These are phyloP conservation scores for Ophiostoma quercus DNA, from an alignment of 2,329 filamentous ascomycete species.

Conservation along the genomic window DNA sequence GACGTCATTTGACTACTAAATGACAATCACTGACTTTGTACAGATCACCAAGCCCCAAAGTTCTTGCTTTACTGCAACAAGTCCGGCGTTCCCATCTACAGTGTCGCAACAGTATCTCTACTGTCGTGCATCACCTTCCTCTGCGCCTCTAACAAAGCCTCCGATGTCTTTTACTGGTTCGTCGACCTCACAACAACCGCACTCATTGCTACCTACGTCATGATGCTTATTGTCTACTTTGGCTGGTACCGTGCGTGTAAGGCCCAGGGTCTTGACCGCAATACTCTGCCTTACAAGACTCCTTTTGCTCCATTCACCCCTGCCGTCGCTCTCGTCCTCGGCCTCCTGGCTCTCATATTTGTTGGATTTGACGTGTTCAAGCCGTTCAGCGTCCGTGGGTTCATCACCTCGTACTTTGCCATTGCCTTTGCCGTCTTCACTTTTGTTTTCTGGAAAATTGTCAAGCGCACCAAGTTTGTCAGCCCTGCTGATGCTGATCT, in stretches of 20 bases:
- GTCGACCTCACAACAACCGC: slow-evolving; percentile 42
- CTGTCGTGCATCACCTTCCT: slow-evolving; percentile 36
- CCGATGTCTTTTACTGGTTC: slow-evolving; percentile 40
- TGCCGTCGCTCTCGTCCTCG: slow-evolving; percentile 32
- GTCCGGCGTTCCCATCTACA: slow-evolving; percentile 38
- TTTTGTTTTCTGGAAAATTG: slow-evolving; percentile 58
- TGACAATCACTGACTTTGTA: neutral
- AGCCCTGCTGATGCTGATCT: slow-evolving; percentile 28
- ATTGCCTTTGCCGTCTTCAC: slow-evolving; percentile 48
- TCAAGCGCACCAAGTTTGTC: slow-evolving; percentile 49
- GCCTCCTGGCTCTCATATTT: slow-evolving; percentile 27
- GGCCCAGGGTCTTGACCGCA: slow-evolving; percentile 36
- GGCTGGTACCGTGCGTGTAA: slow-evolving; percentile 37
- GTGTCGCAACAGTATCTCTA: slow-evolving; percentile 36
- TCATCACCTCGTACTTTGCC: slow-evolving; percentile 54
- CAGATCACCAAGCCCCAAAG: slow-evolving; percentile 38
- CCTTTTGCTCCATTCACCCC: slow-evolving; percentile 38
- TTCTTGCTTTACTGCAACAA: slow-evolving; percentile 34
- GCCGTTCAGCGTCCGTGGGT: slow-evolving; percentile 45
- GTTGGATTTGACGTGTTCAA: slow-evolving; percentile 53
- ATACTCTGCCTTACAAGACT: slow-evolving; percentile 38
- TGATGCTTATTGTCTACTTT: slow-evolving; percentile 39
- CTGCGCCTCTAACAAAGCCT: slow-evolving; percentile 36
- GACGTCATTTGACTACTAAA: neutral
- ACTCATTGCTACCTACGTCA: slow-evolving; percentile 41